Conservation (phyloP, 257 asterid genomes). For the Leonotis leonurus region DNA sequence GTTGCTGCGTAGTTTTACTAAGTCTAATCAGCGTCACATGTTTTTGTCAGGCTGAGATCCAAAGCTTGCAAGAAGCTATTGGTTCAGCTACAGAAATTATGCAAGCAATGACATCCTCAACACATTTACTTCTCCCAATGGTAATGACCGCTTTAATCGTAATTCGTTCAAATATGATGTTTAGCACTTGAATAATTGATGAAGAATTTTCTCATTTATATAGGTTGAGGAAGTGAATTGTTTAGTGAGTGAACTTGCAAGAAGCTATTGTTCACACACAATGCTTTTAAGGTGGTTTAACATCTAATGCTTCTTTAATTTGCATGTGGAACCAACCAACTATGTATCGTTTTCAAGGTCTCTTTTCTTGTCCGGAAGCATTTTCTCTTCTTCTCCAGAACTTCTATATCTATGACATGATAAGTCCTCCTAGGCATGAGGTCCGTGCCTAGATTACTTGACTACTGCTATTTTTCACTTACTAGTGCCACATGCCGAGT, state of each 20-base stretch:
- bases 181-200: background rate
- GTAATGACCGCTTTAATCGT: slow-evolving; percentile 34
- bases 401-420: slow-evolving; percentile 65
- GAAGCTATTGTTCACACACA: too few species aligned
- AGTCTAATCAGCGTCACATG: background rate
- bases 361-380: slow-evolving; percentile 61
- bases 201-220: background rate
- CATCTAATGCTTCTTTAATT: slow-evolving; percentile 21
- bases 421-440: slow-evolving; percentile 77
- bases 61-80: slow-evolving; percentile 74
- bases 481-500: background rate
- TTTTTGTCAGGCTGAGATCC: slow-evolving; percentile 51
- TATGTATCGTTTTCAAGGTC: slow-evolving; percentile 62
- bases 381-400: slow-evolving; percentile 63
- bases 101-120: slow-evolving; percentile 63
- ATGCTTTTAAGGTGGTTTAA: slow-evolving; percentile 5
- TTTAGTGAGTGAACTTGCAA: slow-evolving; percentile 60
- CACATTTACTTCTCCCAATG: slow-evolving; percentile 45
- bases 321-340: slow-evolving; percentile 33
- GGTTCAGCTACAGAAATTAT: slow-evolving; percentile 69
- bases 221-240: slow-evolving; percentile 67
- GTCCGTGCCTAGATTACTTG: slow-evolving; percentile 32
- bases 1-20: background rate
- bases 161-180: background rate
- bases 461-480: background rate